Evolutionary conservation across 1,284 basidiomycete species (phyloP), one percentile per base, ranked within the genome.

Genomic region (Leccinum pseudoinsigne): DNA sequence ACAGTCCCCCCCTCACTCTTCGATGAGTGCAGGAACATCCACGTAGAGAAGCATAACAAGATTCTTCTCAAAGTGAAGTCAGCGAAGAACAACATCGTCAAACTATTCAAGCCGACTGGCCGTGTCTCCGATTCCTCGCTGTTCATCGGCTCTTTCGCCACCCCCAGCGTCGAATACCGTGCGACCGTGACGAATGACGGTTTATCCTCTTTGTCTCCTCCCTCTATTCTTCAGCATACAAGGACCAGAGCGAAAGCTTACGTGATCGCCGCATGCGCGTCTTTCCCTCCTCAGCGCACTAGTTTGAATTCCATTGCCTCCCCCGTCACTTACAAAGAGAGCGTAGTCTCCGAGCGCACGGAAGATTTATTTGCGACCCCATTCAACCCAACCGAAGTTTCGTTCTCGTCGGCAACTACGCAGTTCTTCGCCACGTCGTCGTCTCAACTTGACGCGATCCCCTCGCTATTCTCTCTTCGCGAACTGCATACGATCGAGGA

Each of bases 61-160:
- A 50, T 71, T 42, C 2, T 67, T 42, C 63, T 50, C 45, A 72
- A 54, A 51, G 57, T 71, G 42, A 64, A 57, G 51, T 63, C 21
- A 1, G 62, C 58, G 36, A 74, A 67, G 61, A 59, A 51, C 23
- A 64, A 26, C 28, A 62, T 74, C 21, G 10, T n/a, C 50, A 70
- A 61, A 58, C 50, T 71, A 38, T 69, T 74, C 60, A 70, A 60
- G 58, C 42, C 36, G 11, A 47, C 58, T 12, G 11, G 40, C 53
- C 58, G 53, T 28, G 36, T 23, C 36, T 55, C 56, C 36, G 18
- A 10, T n/a, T 31, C 23, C 31, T 50, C 54, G 36, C 36, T 40
- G 5, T 42, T 4, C 38, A 21, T 58, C 42, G 53, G 62, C 5
- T 14, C 26, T 54, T 21, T 40, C n/a, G 45, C 54, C 36, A 21